Base-by-base conservation (phyloP, 169 alveolate species). In the Besnoitia besnoiti region DNA sequence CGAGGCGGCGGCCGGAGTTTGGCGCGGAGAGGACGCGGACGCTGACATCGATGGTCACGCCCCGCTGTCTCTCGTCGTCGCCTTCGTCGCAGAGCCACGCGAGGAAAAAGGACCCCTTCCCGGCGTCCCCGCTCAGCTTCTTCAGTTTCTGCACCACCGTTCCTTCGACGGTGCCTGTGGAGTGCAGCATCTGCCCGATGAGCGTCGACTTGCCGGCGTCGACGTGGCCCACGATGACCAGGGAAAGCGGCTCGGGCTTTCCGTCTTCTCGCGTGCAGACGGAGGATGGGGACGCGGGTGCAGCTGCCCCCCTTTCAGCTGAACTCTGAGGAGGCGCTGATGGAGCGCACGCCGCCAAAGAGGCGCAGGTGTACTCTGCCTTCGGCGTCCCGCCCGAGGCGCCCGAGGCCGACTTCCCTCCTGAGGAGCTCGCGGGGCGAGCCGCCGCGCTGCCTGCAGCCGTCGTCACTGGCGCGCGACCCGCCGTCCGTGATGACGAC, bases 121-220 rank as follows among this genome's bases (percentile, higher is more conserved):
- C 82, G 47, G 94, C 94, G 90, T 96, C 95, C 24, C 97, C 97
- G 79, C 95, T 90, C 87, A 67, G 91, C 90, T 95, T 93, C 75
- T 95, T 84, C 93, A 95, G 97, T 73, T 94, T 95, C 93, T 96
- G 95, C 92, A 95, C 97, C 94, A 95, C 97, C 76, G 96, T 95
- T 47, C 96, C 95, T 46, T 96, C 96, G 90, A 96, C 96, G 89
- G 97, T 95, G 94, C 96, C 97, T 44, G 97, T 97, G 91, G 95
- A 93, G 0, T 98, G 98, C 89, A 97, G 90, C 79, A 98, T 95
- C 77, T 97, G 97, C 39, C 99, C 99, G 95, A 97, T 95, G 46
- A 98, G 96, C n/a, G 99, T 98, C 61, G 98, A 96, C 96, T 98
- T 98, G 59, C 99, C 99, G 50, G 99, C 98, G 95, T 97, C 99